Conservation (phyloP, 208 protist species). For the Crithidia acanthocephali region DNA sequence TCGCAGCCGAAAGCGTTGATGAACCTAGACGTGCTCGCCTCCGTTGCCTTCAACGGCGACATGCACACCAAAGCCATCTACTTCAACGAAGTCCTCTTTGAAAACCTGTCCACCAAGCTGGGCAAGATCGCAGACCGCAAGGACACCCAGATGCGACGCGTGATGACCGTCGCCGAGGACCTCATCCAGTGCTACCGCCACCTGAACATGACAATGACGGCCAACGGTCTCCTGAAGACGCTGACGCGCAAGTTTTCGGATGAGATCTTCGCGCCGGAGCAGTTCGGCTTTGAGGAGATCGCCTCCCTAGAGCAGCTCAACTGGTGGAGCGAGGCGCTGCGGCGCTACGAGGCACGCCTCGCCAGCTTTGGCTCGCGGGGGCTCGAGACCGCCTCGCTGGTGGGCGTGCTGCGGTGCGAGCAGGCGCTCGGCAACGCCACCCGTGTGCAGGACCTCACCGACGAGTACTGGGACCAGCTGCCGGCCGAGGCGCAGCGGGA, state of each 20-base stretch:
- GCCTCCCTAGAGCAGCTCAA: slow-evolving; percentile 88
- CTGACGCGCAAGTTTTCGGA: slow-evolving; percentile 80
- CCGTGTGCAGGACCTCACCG: slow-evolving; percentile 60
- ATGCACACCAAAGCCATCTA: slow-evolving; percentile 92
- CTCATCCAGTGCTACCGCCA: slow-evolving; percentile 89
- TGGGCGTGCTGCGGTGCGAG: slow-evolving; percentile 81
- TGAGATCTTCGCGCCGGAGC: slow-evolving; percentile 68
- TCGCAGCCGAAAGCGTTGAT: slow-evolving; percentile 64
- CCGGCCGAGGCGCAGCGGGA: slow-evolving; percentile 46
- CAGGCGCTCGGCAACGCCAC: slow-evolving; percentile 77
- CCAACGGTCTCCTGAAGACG: slow-evolving; percentile 81
- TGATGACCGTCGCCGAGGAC: slow-evolving; percentile 69
- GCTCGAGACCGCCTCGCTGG: slow-evolving; percentile 62
- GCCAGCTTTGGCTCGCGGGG: slow-evolving; percentile 36
- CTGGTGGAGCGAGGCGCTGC: slow-evolving; percentile 85
- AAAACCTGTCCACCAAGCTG: slow-evolving; percentile 57
- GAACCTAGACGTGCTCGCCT: slow-evolving; percentile 71
- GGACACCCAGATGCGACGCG: slow-evolving; percentile 51
- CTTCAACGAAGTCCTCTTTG: slow-evolving; percentile 88
- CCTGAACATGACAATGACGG: slow-evolving; percentile 84
- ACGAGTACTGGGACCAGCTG: slow-evolving; percentile 69
- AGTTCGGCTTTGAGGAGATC: slow-evolving; percentile 85
- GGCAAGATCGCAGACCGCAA: slow-evolving; percentile 35
- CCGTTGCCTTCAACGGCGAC: slow-evolving; percentile 73
- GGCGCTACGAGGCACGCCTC: slow-evolving; percentile 74